Evolutionary conservation across 2,329 filamentous ascomycete species (phyloP).

Genomic region (Elsinoe australis): DNA sequence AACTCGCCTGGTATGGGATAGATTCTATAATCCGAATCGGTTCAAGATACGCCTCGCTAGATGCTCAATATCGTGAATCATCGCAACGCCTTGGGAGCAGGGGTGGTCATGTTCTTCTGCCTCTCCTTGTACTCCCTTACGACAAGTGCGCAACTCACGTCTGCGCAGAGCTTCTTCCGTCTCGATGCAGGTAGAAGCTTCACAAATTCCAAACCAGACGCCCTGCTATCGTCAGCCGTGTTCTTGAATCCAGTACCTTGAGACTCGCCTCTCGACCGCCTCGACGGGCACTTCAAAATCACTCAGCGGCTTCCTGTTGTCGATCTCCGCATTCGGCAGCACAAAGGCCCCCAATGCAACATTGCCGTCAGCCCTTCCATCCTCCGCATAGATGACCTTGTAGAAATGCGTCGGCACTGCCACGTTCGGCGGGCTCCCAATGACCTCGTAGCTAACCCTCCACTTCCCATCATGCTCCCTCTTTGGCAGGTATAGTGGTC

Average conservation of each 20-base stretch:
- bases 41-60: background rate
- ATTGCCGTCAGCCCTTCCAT: conserved; percentile 57
- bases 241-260: background rate
- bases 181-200: conserved; percentile 65
- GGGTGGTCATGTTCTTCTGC: conserved; percentile 41
- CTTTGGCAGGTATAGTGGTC: conserved; percentile 85
- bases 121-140: conserved; percentile 68
- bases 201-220: conserved; percentile 86
- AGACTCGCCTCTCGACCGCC: conserved; percentile 59
- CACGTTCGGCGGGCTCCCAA: conserved; percentile 85
- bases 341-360: conserved; percentile 93
- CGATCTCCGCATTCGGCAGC: conserved; percentile 80
- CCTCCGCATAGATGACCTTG: conserved; percentile 96
- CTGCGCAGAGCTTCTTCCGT: conserved; percentile 72
- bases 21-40: background rate
- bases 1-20: too few species aligned
- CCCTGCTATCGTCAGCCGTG: conserved; percentile 38
- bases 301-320: conserved; percentile 75
- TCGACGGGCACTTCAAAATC: conserved; percentile 96
- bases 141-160: conserved; percentile 74
- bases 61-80: background rate
- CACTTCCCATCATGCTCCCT: conserved; percentile 84
- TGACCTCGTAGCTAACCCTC: conserved; percentile 92
- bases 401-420: conserved; percentile 98
- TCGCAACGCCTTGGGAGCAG: conserved; percentile 21